These are phyloP conservation scores for Chlamydomonas eustigma DNA, from an alignment of 139 green algal genomes.

Conservation along the genomic window DNA sequence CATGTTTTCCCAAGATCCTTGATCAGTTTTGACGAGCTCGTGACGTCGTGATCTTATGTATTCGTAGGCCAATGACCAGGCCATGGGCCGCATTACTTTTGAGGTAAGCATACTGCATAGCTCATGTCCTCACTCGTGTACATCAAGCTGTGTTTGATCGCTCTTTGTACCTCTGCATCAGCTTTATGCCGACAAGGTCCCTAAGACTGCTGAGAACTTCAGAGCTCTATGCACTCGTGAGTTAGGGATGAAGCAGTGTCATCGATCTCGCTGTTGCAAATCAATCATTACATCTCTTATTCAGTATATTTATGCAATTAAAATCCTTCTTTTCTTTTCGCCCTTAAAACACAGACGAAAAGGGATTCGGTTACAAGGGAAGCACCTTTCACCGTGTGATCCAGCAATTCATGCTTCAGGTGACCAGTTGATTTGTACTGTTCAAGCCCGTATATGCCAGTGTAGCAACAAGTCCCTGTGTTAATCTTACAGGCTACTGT, in stretches of 20 bases:
- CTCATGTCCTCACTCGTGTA: neutral
- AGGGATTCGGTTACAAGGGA: constrained; percentile 61
- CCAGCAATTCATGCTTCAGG: constrained; percentile 64
- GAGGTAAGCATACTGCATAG: neutral
- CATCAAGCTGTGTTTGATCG: constrained; percentile 31
- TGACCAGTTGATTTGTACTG: no score
- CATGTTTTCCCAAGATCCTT: neutral
- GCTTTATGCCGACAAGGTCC: constrained; percentile 73
- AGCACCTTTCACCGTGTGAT: constrained; percentile 43
- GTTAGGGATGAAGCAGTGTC: no score
- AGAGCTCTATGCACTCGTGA: constrained; percentile 50
- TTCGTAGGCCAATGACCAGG: neutral
- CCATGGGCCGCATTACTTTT: neutral
- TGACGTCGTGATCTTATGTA: neutral
- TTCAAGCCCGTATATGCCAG: no score
- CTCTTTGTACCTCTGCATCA: constrained; percentile 32
- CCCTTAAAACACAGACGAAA: constrained; percentile 48
- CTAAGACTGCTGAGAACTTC: constrained; percentile 88
- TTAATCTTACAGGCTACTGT: no score
- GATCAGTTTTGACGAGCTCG: neutral
- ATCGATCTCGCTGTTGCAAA: neutral
- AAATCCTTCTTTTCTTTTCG: constrained; percentile 14
- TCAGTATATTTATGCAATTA: neutral
- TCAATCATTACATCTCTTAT: neutral
- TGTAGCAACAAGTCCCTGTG: no score